Evolutionary conservation across 192 early-diverging fungal species (phyloP), one percentile per base, ranked within the genome.

Genomic region (Lunasporangiospora selenospora): DNA sequence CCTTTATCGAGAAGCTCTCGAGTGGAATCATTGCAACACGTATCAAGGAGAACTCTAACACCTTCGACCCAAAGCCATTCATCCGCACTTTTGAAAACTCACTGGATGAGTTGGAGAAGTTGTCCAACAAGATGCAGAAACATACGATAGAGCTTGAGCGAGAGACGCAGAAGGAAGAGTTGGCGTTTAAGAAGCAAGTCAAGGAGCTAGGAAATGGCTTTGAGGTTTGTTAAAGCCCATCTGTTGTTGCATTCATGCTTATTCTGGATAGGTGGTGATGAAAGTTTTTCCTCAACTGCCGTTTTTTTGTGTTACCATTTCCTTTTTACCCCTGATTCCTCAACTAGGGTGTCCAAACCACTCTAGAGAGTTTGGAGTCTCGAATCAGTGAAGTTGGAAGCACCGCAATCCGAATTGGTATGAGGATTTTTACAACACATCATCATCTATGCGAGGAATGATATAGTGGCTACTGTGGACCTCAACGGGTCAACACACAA

Each of bases 401-500:
- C 62, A 97, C 96, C 21, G 94, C 96, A n/a, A 90, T 98, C 39
- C 85, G 93, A 47, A 96, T 99, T 62, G 95, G 89, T 88, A 32
- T 54, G 4, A 31, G 63, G 30, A 38, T 37, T 19, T 18, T 16
- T n/a, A 16, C 36, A 26, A 21, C 39, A 4, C 42, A 36, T 43
- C 21, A n/a, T n/a, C n/a, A n/a, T n/a, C n/a, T n/a, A n/a, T n/a
- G n/a, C n/a, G n/a, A n/a, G n/a, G n/a, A n/a, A n/a, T n/a, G n/a
- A n/a, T n/a, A n/a, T n/a, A n/a, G n/a, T n/a, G n/a, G n/a, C 60
- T 27, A 21, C 26, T 61, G 10, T 33, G 16, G 16, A 8, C 7
- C 30, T 37, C 13, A 26, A 41, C 29, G 29, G 18, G 3, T 40
- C n/a, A 16, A 30, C 12, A 16, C 41, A 0, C 13, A 44, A 6